A percentile compares a stretch with the other conserved stretches of the same genome.
Evolutionary conservation across 2,329 filamentous ascomycete genomes (phyloP).

Genomic region (Simplicillium sp.): DNA sequence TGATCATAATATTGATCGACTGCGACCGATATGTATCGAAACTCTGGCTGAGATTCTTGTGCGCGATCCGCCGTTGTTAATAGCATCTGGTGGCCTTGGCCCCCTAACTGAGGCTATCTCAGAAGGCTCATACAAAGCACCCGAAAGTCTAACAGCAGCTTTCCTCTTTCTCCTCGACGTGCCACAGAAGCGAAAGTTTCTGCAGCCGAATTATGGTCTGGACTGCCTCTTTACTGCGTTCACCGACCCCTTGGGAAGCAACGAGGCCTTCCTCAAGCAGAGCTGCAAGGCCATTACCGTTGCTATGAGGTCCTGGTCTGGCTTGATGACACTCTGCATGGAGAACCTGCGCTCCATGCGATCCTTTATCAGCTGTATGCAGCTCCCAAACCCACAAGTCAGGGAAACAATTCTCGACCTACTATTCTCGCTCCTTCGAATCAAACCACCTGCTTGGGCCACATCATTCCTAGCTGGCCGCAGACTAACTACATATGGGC

Average conservation of each 20-base stretch:
- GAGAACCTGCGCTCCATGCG: conserved; percentile 77
- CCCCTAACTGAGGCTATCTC: conserved; percentile 86
- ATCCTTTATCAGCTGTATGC: conserved; percentile 62
- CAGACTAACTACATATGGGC: conserved; percentile 89
- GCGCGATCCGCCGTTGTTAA: conserved; percentile 70
- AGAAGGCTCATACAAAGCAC: conserved; percentile 85
- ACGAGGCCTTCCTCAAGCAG: conserved; percentile 60
- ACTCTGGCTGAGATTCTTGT: conserved; percentile 88
- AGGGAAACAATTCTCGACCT: conserved; percentile 80
- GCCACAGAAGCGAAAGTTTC: conserved; percentile 67
- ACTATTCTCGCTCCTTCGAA: conserved; percentile 69
- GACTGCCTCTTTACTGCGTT: conserved; percentile 87
- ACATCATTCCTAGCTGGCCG: conserved; percentile 90
- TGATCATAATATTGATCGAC: conserved; percentile 73
- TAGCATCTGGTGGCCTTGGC: conserved; percentile 74
- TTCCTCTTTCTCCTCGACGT: conserved; percentile 85
- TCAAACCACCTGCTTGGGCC: conserved; percentile 88
- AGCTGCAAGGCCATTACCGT: conserved; percentile 90
- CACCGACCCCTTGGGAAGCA: conserved; percentile 66
- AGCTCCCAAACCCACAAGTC: conserved; percentile 44
- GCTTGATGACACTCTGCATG: conserved; percentile 79
- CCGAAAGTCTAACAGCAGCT: conserved; percentile 78
- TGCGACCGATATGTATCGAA: conserved; percentile 85
- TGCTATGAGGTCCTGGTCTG: conserved; percentile 88
- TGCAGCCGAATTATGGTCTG: conserved; percentile 83